Base-by-base conservation (phyloP, 345 rosid genomes). In the Gynandropsis gynandra region DNA sequence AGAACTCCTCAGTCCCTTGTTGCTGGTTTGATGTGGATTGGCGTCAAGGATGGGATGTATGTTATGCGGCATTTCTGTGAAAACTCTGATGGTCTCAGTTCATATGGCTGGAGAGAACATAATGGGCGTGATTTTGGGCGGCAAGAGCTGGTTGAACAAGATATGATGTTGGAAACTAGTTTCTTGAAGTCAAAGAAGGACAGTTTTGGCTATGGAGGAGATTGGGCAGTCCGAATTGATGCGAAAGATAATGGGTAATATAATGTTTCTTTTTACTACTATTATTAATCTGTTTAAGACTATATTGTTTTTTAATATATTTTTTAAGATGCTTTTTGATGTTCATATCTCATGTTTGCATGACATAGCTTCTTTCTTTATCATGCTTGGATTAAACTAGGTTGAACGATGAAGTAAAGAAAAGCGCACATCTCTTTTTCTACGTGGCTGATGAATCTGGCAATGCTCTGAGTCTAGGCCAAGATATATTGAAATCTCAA, bases 11-110 rank as follows among this genome's bases (percentile, higher is more conserved):
- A 61, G 43, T 80, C 95, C 36, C 73, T 90, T 47, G 66, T 87
- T 43, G 89, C 82, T 67, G 98, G 98, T 19, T 72, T 90, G 72
- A 90, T 87, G 96, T 90, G 96, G 98, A 56, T 87, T 54, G 87
- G 81, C 50, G 41, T 64, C 0, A 84, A 87, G 70, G 96, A 84
- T 54, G 89, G 81, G 21, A 77, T 69, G 65, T 80, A 73, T 59
- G 42, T 36, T 33, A 64, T 87, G 64, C 82, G 96, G 6, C 98
- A 90, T 56, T 73, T 84, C 7, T 90, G 98, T 72, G 83, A 90
- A 63, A 84, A 87, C 56, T 67, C 76, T 45, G 76, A 82, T 58
- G 82, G 65, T 50, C 71, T 90, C 11, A 69, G 72, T 65, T 78
- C 64, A 4, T 90, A 87, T 61, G 95, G 98, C 7, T 90, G 96